phyloP scores from a whole-genome alignment of 2,329 filamentous ascomycete species.

The Dactylellina sp. region DNA sequence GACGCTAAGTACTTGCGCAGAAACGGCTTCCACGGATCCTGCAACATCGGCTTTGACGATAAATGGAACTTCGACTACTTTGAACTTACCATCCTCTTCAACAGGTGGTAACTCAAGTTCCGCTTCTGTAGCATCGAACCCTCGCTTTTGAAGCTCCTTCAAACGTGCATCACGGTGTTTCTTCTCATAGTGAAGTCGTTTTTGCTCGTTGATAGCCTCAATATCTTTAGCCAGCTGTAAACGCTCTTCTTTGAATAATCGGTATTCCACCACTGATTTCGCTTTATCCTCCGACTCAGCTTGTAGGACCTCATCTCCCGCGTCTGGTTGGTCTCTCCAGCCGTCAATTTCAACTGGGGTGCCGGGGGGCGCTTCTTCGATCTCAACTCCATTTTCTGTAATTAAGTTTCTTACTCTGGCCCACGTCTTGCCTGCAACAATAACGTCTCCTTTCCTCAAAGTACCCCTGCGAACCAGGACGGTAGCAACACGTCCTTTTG shows the following conservation, averaged over 20 bases:
- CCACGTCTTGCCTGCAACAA: constrained; percentile 91
- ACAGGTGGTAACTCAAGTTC: constrained; percentile 41
- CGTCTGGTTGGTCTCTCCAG: constrained; percentile 88
- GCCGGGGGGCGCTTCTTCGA: constrained; percentile 82
- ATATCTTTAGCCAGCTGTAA: constrained; percentile 75
- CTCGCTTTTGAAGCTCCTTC: constrained; percentile 64
- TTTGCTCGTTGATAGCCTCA: constrained; percentile 79
- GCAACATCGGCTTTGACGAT: constrained; percentile 92
- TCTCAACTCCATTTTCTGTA: constrained; percentile 81
- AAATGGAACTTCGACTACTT: constrained; percentile 75
- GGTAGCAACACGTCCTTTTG: constrained; percentile 80
- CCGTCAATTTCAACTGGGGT: constrained; percentile 92
- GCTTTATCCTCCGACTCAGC: constrained; percentile 77
- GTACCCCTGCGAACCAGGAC: constrained; percentile 90
- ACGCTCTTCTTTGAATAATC: constrained; percentile 77
- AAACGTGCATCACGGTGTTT: constrained; percentile 67
- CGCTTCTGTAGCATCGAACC: constrained; percentile 57
- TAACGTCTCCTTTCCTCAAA: constrained; percentile 79
- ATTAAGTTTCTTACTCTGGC: constrained; percentile 83
- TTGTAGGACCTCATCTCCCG: constrained; percentile 88
- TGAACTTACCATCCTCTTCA: constrained; percentile 62
- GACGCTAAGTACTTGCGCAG: constrained; percentile 78
- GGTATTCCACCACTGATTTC: constrained; percentile 80
- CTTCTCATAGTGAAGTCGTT: constrained; percentile 72
- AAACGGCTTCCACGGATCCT: constrained; percentile 91